Conservation (phyloP, 108 stramenopile species). For the Fistulifera pelliculosa region DNA sequence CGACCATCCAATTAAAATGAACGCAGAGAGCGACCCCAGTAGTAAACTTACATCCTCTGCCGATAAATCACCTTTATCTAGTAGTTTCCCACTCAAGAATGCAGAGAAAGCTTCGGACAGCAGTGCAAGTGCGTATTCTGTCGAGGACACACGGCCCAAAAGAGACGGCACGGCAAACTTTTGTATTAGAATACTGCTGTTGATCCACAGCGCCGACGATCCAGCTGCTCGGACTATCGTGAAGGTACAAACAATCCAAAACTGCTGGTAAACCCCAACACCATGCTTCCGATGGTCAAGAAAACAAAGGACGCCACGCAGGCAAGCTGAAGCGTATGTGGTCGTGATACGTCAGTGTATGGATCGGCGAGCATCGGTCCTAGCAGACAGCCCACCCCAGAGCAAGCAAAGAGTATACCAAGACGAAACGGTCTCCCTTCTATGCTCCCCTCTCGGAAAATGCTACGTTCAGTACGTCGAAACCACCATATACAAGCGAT, state of each 20-base stretch:
- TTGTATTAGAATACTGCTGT: slow-evolving; percentile 41
- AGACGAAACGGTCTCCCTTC: slow-evolving; percentile 19
- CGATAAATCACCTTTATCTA: slow-evolving; percentile 30
- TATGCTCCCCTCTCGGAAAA: slow-evolving; percentile 33
- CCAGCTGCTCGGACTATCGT: slow-evolving; percentile 42
- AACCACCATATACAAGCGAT: slow-evolving; percentile 36
- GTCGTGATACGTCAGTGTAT: slow-evolving; percentile 34
- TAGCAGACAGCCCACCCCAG: slow-evolving; percentile 56
- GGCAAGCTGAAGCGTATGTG: slow-evolving; percentile 32
- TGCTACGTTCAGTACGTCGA: slow-evolving; percentile 56
- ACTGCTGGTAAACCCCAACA: slow-evolving; percentile 13
- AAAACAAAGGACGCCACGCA: slow-evolving; percentile 38
- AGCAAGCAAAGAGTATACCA: slow-evolving; percentile 48
- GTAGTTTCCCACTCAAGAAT: slow-evolving; percentile 31
- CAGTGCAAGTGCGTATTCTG: slow-evolving; percentile 56
- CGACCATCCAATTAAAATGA: not conserved
- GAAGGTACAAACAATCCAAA: slow-evolving; percentile 24
- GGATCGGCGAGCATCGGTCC: slow-evolving; percentile 42
- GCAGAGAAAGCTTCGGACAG: slow-evolving; percentile 45
- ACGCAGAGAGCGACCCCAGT: slow-evolving; percentile 9
- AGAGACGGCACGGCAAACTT: slow-evolving; percentile 35
- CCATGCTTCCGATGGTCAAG: slow-evolving; percentile 26
- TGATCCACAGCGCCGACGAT: slow-evolving; percentile 42
- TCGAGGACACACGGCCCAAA: slow-evolving; percentile 51
- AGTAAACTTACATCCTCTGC: slow-evolving; percentile 23